Conservation (phyloP, 441 rosid species). For the Adansonia gregorii region DNA sequence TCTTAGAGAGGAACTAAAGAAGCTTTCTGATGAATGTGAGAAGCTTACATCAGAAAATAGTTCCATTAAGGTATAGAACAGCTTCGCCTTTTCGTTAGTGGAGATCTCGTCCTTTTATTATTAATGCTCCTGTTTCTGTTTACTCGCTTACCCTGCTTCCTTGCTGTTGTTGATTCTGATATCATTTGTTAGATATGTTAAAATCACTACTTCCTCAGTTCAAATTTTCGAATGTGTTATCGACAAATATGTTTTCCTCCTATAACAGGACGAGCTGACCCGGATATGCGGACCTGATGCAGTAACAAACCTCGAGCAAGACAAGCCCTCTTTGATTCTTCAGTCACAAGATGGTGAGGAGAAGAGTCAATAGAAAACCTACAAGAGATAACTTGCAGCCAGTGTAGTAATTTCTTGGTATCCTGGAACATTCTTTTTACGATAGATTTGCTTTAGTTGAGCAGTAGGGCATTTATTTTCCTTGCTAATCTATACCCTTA, state of each 20-base stretch:
- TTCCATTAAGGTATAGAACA: slow-evolving; percentile 67
- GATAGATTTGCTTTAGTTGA: slow-evolving; percentile 26
- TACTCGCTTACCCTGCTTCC: no score
- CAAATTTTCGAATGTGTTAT: not conserved
- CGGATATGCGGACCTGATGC: slow-evolving; percentile 77
- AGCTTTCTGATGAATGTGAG: slow-evolving; percentile 82
- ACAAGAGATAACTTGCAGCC: not conserved
- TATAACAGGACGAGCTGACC: slow-evolving; percentile 76
- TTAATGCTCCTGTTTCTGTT: not conserved
- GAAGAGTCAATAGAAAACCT: slow-evolving; percentile 35
- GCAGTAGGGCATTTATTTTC: slow-evolving; percentile 33
- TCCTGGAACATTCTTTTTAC: slow-evolving; percentile 26
- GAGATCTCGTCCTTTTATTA: not conserved
- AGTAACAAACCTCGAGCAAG: slow-evolving; percentile 62
- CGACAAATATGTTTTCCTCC: not conserved
- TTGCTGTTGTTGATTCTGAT: not conserved
- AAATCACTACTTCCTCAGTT: not conserved
- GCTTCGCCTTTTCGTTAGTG: not conserved
- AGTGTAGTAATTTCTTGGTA: slow-evolving; percentile 27
- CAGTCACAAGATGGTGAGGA: slow-evolving; percentile 46
- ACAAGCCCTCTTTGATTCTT: slow-evolving; percentile 38
- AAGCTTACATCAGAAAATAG: slow-evolving; percentile 81
- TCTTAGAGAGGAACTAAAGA: slow-evolving; percentile 78
- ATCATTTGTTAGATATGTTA: not conserved
- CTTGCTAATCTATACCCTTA: slow-evolving; percentile 48